Conservation (phyloP, 2,329 filamentous ascomycete genomes). For the Apiospora saccharicola region DNA sequence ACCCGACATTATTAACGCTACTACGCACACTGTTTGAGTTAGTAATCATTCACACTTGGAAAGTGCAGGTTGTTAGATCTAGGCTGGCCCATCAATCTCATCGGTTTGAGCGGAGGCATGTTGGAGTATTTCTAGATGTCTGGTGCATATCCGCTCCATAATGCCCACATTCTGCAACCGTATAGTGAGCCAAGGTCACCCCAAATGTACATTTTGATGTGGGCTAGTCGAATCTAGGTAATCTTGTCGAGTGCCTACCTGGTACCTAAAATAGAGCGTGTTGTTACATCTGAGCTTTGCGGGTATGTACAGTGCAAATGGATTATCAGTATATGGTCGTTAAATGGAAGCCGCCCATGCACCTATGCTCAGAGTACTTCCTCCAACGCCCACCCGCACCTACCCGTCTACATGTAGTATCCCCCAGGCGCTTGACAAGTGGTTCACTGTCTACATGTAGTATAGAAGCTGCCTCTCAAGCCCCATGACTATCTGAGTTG, state of each 20-base stretch:
- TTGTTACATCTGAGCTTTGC: neutral
- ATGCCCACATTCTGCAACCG: neutral
- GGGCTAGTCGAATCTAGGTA: neutral
- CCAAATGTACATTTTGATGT: neutral
- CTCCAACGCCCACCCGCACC: neutral
- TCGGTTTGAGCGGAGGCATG: neutral
- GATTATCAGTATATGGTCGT: neutral
- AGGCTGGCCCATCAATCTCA: neutral
- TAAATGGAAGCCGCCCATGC: neutral
- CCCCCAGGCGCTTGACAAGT: too few species aligned
- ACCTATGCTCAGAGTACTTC: neutral
- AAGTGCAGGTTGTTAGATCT: neutral
- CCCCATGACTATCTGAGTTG: too few species aligned
- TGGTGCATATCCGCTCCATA: neutral
- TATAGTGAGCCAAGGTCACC: neutral
- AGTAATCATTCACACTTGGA: neutral
- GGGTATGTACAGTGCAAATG: neutral
- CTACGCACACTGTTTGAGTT: neutral
- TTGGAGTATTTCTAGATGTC: neutral
- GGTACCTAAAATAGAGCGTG: too few species aligned
- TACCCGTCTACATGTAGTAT: neutral
- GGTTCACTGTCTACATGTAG: too few species aligned
- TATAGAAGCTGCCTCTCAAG: too few species aligned
- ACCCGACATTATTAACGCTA: too few species aligned
- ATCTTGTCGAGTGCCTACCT: too few species aligned